Conservation (phyloP, 1,139 yeast genomes). For the Suhomyces coccinellae region DNA sequence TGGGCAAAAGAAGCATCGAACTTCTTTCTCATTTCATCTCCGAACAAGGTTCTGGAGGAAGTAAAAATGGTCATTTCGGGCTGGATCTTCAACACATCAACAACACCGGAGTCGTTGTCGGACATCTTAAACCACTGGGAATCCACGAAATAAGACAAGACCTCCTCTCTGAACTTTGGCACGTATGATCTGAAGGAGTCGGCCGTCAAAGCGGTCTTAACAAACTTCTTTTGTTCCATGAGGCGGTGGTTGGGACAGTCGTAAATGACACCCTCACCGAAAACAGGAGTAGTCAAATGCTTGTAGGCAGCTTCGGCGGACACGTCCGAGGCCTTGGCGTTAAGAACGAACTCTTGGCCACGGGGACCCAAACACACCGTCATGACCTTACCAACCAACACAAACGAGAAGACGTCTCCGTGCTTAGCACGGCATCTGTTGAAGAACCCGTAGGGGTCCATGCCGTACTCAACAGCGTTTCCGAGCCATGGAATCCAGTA, state of each 20-base stretch:
- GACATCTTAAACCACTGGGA: slow-evolving; percentile 47
- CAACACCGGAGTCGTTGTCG: slow-evolving; percentile 47
- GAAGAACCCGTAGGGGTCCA: slow-evolving; percentile 90
- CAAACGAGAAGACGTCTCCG: slow-evolving; percentile 91
- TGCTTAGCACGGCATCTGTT: slow-evolving; percentile 72
- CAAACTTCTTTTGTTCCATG: slow-evolving; percentile 98
- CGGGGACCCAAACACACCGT: slow-evolving; percentile 96
- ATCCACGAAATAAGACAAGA: slow-evolving; percentile 57
- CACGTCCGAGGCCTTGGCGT: slow-evolving; percentile 85
- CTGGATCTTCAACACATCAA: slow-evolving; percentile 79
- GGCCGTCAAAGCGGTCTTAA: slow-evolving; percentile 81
- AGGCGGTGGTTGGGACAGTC: slow-evolving; percentile 92
- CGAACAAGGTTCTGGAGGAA: slow-evolving; percentile 87
- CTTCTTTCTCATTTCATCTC: slow-evolving; percentile 84
- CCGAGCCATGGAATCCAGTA: slow-evolving; percentile 97
- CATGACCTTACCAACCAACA: slow-evolving; percentile 87
- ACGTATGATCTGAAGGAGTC: slow-evolving; percentile 86
- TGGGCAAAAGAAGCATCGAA: slow-evolving; percentile 83
- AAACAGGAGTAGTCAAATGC: slow-evolving; percentile 95
- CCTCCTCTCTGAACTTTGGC: slow-evolving; percentile 83
- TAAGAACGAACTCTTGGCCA: slow-evolving; percentile 95
- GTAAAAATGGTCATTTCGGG: slow-evolving; percentile 97
- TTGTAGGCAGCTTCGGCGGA: slow-evolving; percentile 96
- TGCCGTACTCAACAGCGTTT: slow-evolving; percentile 83
- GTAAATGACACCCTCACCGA: slow-evolving; percentile 95